These are phyloP conservation scores for Aureobasidium sp. DNA, from an alignment of 2,329 filamentous ascomycete species.

Conservation along the genomic window DNA sequence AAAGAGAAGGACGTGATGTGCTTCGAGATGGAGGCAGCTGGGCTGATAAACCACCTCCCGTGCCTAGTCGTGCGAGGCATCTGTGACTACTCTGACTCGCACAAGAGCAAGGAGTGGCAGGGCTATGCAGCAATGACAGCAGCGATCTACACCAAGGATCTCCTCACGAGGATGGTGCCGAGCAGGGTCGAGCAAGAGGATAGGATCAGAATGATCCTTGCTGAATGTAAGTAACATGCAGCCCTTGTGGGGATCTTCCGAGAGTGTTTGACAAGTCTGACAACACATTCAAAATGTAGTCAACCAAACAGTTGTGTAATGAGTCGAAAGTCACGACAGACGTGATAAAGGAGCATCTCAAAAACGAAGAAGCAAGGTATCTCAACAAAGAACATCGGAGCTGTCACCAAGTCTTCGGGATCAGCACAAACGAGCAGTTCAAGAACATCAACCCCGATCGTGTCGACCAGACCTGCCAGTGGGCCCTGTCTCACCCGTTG, in stretches of 20 bases:
- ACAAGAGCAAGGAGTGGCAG: conserved; percentile 25
- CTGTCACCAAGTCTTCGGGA: conserved; percentile 23
- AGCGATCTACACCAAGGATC: conserved; percentile 22
- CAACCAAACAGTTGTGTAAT: too few species aligned
- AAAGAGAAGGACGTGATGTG: conserved; percentile 17
- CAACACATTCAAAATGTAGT: too few species aligned
- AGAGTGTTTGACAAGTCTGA: background rate
- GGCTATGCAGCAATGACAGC: conserved; percentile 22
- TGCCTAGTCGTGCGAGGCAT: conserved; percentile 26
- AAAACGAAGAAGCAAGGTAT: background rate
- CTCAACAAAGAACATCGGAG: background rate
- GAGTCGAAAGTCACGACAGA: background rate
- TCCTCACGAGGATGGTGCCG: conserved; percentile 6
- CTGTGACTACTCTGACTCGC: conserved; percentile 24
- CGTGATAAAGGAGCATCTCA: background rate
- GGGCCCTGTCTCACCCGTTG: conserved; percentile 27
- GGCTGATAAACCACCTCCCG: conserved; percentile 16
- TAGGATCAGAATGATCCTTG: background rate
- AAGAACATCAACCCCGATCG: conserved; percentile 31
- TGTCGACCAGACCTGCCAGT: conserved; percentile 30
- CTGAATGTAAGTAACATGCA: background rate
- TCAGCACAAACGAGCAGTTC: conserved; percentile 24
- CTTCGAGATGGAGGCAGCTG: conserved; percentile 21
- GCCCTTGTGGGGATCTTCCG: background rate
- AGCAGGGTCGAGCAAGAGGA: conserved; percentile 8